Base-by-base conservation (phyloP, 768 basidiomycete genomes). In the Lactarius akahatsu region DNA sequence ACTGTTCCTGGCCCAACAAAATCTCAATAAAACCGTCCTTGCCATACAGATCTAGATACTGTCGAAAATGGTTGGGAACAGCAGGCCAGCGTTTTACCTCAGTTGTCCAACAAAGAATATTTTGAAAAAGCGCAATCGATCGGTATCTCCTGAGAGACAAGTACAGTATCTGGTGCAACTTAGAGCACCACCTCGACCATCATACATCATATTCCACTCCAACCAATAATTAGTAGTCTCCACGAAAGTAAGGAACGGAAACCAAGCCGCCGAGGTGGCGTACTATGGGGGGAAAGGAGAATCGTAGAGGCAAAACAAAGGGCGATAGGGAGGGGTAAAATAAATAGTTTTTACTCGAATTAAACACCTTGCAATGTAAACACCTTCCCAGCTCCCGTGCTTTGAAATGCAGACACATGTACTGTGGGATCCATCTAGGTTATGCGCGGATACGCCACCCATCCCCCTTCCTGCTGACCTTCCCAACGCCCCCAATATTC, bases 401-500 rank as follows among this genome's bases (percentile, higher is more conserved):
- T 11, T 23, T 50, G 11, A 50, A 50, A 50, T 26, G 23, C 11
- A 15, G 11, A 23, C 41, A 41, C 47, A 26, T 50, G 47, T 11
- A 52, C 23, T 52, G 23, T 16, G 13, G 50, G 26, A 52, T 26
- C 50, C 50, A 52, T 52, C 50, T 52, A 52, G 50, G 50, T 63
- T 71, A 92, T 18, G 85, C 84, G 28, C 90, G 77, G 65, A 92
- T 87, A 74, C 86, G 78, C 90, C 89, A 91, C 32, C 89, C 90
- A 70, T 90, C 88, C 23, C 90, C 90, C 74, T 90, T 91, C 76
- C 91, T 79, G 68, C 79, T 85, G 45, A 89, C 88, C 77, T 85
- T 88, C 8, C 92, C 94, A 47, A 96, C 83, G 2, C 95, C 95
- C 1, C 93, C 93, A 75, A 96, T 92, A n/a, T 88, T 88, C 76